Evolutionary conservation across 2,329 filamentous ascomycete genomes (phyloP), one percentile per base, ranked within the genome.

Genomic region (Beauveria scarabaeidicola): DNA sequence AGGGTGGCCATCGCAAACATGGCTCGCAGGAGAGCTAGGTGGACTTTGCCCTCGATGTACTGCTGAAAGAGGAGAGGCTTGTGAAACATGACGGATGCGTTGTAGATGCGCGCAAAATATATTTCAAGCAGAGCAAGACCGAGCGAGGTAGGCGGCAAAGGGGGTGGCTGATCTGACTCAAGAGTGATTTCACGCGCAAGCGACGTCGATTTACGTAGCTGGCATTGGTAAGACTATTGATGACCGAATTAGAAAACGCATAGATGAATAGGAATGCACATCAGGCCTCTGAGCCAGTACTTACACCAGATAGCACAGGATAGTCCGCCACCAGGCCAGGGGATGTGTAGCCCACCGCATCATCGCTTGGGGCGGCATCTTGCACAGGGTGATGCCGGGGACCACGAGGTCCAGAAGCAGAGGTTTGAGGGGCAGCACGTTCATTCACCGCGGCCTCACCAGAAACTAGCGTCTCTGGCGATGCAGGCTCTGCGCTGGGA

Each of bases 1-100:
- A 56, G 53, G n/a, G 53, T 56, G 9, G 53, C 53, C 43, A 56
- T 27, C 3, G 53, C 53, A 47, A 56, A 56, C 53, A 56, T 23
- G 10, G 53, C 41, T 23, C 53, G 41, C 8, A 56, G 53, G 7
- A 56, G 43, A 56, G 53, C 53, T 38, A 27, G 19, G n/a, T 56
- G 53, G 9, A 56, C 19, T n/a, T 13, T 56, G 32, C 53, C 53
- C 29, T 56, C 53, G 1, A 56, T 46, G 7, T 56, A 56, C 32
- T 47, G 53, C 23, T 56, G 53, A 5, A 56, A 56, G 21, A 56
- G 43, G 3, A 56, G 27, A 19, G 53, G 53, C 17, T 56, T 56
- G 19, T 56, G 53, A 25, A 56, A 56, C 15, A 38, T n/a, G 17
- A 56, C 23, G 8, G 53, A 40, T 1, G 53, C 53, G 17, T 56